These are phyloP conservation scores for Candida odintsovae DNA, from an alignment of 805 yeast species.

Conservation along the genomic window DNA sequence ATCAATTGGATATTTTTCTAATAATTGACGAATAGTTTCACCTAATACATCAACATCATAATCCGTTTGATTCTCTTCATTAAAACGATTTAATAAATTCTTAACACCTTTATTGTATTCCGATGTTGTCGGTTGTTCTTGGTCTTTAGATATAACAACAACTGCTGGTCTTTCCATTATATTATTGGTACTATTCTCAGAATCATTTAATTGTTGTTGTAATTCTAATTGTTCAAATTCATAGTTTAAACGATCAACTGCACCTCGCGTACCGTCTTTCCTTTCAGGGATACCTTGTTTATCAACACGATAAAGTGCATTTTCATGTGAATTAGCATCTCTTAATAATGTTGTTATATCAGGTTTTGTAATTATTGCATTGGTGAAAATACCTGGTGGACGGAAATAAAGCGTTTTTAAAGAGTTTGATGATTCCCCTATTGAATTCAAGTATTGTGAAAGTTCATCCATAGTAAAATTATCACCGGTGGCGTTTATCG, in stretches of 20 bases:
- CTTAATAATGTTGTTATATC: constrained; percentile 51
- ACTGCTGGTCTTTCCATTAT: constrained; percentile 11
- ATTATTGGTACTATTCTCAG: constrained; percentile 13
- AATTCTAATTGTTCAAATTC: constrained; percentile 28
- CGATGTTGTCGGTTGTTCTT: constrained; percentile 3
- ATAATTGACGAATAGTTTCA: constrained; percentile 32
- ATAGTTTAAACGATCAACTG: constrained; percentile 29
- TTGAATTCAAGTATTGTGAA: constrained; percentile 4
- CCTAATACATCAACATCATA: constrained; percentile 40
- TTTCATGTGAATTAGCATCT: constrained; percentile 52
- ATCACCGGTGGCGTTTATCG: no score
- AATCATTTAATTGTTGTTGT: constrained; percentile 20
- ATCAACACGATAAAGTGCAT: constrained; percentile 40
- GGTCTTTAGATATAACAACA: constrained; percentile 20
- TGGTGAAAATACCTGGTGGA: constrained; percentile 59
- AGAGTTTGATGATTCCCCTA: constrained; percentile 14
- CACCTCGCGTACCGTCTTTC: constrained; percentile 43
- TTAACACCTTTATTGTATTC: constrained; percentile 25
- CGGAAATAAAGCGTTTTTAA: constrained; percentile 37
- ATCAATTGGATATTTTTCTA: constrained; percentile 20
- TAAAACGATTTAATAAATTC: constrained; percentile 26
- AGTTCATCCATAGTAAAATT: constrained; percentile 13
- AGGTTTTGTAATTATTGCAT: constrained; percentile 49
- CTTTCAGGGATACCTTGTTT: constrained; percentile 36
- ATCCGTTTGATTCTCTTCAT: constrained; percentile 25